phyloP scores from a whole-genome alignment of 352 stramenopile genomes.

The Thalassiosira exigua region DNA sequence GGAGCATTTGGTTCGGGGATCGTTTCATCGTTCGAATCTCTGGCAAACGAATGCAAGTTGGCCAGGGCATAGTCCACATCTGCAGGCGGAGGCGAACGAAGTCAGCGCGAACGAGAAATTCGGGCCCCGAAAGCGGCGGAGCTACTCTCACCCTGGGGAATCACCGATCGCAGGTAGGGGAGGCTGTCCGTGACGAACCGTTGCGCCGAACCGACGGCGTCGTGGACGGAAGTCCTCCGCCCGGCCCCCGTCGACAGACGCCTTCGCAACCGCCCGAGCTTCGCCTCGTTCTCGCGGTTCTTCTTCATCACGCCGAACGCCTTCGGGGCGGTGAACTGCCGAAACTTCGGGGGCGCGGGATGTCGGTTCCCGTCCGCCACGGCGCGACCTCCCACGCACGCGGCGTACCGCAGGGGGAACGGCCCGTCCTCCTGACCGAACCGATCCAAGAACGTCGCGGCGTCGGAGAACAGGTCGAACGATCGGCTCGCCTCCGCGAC shows the following conservation, averaged over 20 bases:
- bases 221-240: conserved; percentile 31
- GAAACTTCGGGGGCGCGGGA: conserved; percentile 70
- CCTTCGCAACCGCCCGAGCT: conserved; percentile 59
- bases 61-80: conserved; percentile 53
- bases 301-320: conserved; percentile 75
- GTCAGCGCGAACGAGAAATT: not conserved
- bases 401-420: conserved; percentile 67
- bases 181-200: conserved; percentile 65
- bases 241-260: conserved; percentile 22
- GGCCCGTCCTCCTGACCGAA: conserved; percentile 36
- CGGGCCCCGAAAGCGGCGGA: not conserved
- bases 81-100: conserved; percentile 1
- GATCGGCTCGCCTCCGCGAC: conserved; percentile 66
- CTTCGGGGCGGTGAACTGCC: conserved; percentile 72
- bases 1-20: not conserved
- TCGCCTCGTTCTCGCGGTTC: conserved; percentile 63
- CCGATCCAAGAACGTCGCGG: conserved; percentile 57
- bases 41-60: conserved; percentile 55
- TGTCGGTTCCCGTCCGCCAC: conserved; percentile 69
- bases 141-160: conserved; percentile 49
- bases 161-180: conserved; percentile 60
- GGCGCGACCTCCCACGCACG: conserved; percentile 63
- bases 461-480: conserved; percentile 70
- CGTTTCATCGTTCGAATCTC: conserved; percentile 20
- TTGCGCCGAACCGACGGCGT: conserved; percentile 48